Evolutionary conservation across 2,329 filamentous ascomycete species (phyloP), one percentile per base, ranked within the genome.

Genomic region (Colletotrichum cereale): DNA sequence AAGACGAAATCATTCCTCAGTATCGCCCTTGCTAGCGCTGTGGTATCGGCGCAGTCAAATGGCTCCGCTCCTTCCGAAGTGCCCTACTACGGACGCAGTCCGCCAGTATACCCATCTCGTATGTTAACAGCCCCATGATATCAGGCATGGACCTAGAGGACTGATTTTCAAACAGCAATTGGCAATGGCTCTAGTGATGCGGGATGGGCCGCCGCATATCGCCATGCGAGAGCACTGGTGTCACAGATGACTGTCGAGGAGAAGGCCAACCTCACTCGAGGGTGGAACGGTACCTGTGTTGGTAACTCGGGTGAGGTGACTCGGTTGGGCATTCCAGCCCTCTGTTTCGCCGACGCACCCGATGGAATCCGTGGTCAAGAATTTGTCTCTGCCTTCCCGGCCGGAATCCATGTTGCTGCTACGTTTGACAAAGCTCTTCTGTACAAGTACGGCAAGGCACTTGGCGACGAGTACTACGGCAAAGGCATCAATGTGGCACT

Each of bases 171-270:
- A 26, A 16, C 1, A 71, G 68, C 68, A 1, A 57, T 53, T 12
- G 65, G 68, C 12, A 71, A 60, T 18, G 68, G 68, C 31, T 62
- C 65, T 0, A 63, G 57, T 38, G 58, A 64, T 26, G 26, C 58
- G 8, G 47, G 67, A 36, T 93, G 91, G 91, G 82, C 83, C 10
- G 81, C 83, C 34, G 89, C 90, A 52, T 92, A 91, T 75, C 80
- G 80, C 53, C 88, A 86, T 73, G 90, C 91, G 2, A 82, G 85
- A 42, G 77, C 80, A 1, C 79, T 93, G 2, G 90, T 92, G 12
- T 80, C 81, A 36, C 85, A 88, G 62, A 88, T 93, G 87, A 92
- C 90, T 0, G 79, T 92, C 2, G 90, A 90, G 16, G 91, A 93
- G 76, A 92, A 90, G 77, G 89, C 81, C 42, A 86, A 87, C 71